phyloP scores from a whole-genome alignment of 2,329 filamentous ascomycete species.

The Endothia cerciana region DNA sequence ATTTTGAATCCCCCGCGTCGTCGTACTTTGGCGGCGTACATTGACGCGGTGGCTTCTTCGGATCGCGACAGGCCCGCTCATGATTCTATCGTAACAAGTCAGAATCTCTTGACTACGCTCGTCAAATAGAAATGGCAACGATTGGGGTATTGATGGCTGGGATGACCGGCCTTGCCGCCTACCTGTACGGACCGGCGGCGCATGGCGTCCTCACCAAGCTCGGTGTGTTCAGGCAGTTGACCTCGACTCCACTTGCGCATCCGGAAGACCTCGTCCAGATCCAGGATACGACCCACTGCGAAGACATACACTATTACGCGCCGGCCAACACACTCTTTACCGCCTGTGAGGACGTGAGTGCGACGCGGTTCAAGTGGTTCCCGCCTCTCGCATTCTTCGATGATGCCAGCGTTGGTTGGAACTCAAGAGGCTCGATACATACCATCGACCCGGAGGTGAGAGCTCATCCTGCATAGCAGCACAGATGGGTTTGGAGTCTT shows the following conservation, averaged over 20 bases:
- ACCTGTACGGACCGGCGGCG: conserved; percentile 23
- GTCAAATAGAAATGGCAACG: conserved; percentile 16
- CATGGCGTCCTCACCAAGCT: conserved; percentile 21
- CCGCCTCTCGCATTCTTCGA: conserved; percentile 50
- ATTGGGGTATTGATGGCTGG: conserved; percentile 19
- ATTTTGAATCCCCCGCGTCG: no score
- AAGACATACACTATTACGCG: conserved; percentile 61
- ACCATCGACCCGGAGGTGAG: conserved; percentile 58
- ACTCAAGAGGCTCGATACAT: conserved; percentile 50
- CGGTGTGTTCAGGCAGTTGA: conserved; percentile 18
- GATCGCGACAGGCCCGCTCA: no score
- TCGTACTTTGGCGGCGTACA: no score
- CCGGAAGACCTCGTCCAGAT: conserved; percentile 45
- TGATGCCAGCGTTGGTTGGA: conserved; percentile 41
- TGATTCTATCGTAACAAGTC: no score
- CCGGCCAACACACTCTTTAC: conserved; percentile 56
- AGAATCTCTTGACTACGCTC: neutral
- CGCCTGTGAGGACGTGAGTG: conserved; percentile 54
- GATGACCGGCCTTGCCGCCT: conserved; percentile 23
- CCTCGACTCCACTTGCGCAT: conserved; percentile 15
- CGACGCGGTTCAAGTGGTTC: conserved; percentile 55
- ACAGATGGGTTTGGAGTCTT: neutral
- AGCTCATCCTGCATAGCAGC: neutral
- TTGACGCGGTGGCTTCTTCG: no score
- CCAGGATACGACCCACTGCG: conserved; percentile 58